These are phyloP conservation scores for Tricholoma sp. DNA, from an alignment of 768 basidiomycete species.

Conservation along the genomic window DNA sequence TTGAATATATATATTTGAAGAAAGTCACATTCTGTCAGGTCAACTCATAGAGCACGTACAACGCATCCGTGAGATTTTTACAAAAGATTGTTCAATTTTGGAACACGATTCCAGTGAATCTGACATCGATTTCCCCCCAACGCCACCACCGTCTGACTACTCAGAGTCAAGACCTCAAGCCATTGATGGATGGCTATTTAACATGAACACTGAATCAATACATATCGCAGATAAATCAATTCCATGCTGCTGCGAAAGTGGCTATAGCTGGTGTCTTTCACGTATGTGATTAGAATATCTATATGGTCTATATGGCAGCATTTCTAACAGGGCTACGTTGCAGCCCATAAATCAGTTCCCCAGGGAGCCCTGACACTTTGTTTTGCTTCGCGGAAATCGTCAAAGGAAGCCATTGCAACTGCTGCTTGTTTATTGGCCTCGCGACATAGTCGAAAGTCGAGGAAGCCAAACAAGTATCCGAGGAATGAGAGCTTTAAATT, in stretches of 20 bases:
- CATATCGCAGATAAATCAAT: conserved; percentile 4
- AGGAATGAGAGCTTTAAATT: conserved; percentile 26
- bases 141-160: conserved; percentile 73
- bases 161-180: conserved; percentile 53
- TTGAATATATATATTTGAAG: background rate
- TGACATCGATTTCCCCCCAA: conserved; percentile 66
- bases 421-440: conserved; percentile 43
- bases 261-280: background rate
- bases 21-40: conserved; percentile 24
- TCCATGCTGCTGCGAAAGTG: background rate
- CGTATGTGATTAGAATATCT: background rate
- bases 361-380: conserved; percentile 40
- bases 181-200: conserved; percentile 8
- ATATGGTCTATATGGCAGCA: background rate
- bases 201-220: conserved; percentile 19
- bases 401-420: conserved; percentile 63
- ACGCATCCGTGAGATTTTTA: conserved; percentile 30
- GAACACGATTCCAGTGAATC: conserved; percentile 25
- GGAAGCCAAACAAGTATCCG: conserved; percentile 13
- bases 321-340: background rate
- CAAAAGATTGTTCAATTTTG: conserved; percentile 3
- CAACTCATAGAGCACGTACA: conserved; percentile 34
- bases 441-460: conserved; percentile 18
- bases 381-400: conserved; percentile 52
- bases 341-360: background rate